phyloP scores from a whole-genome alignment of 73 alveolate species.

The Paraurostyla sp. region DNA sequence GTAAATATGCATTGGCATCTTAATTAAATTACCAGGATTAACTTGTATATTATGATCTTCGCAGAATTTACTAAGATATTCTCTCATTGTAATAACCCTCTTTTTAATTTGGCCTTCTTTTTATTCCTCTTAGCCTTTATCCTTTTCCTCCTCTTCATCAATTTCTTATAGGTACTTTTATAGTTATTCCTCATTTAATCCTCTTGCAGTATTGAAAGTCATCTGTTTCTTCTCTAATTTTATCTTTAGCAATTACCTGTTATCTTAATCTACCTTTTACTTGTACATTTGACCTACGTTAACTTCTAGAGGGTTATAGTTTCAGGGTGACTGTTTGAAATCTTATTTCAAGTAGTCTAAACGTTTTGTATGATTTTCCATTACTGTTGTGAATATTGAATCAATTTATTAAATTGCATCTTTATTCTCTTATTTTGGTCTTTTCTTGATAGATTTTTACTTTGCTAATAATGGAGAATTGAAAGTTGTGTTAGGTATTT shows the following conservation, averaged over 20 bases:
- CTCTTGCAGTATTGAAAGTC: not conserved
- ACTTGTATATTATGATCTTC: conserved; percentile 8
- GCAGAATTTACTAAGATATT: conserved; percentile 3
- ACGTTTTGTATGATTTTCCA: no score
- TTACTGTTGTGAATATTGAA: no score
- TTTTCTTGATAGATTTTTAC: no score
- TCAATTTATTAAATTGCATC: no score
- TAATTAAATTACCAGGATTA: not conserved
- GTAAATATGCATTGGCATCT: conserved; percentile 47
- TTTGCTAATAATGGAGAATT: not conserved
- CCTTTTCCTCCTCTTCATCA: conserved; percentile 3
- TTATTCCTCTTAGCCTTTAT: not conserved
- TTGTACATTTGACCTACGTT: not conserved
- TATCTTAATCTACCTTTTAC: not conserved
- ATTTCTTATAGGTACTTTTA: not conserved
- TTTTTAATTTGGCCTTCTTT: not conserved
- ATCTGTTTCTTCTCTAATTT: not conserved
- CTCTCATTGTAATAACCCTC: conserved; percentile 32
- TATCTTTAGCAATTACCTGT: not conserved
- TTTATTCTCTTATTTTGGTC: no score
- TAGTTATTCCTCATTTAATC: not conserved
- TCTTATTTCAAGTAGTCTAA: no score
- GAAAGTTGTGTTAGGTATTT: no score
- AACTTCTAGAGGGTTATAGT: no score
- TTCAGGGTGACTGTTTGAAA: no score